Percentiles rank a stretch among this genome's conserved stretches.
These are phyloP conservation scores for Dictyostelium discoideum DNA, from an alignment of 78 protist genomes.

Conservation along the genomic window DNA sequence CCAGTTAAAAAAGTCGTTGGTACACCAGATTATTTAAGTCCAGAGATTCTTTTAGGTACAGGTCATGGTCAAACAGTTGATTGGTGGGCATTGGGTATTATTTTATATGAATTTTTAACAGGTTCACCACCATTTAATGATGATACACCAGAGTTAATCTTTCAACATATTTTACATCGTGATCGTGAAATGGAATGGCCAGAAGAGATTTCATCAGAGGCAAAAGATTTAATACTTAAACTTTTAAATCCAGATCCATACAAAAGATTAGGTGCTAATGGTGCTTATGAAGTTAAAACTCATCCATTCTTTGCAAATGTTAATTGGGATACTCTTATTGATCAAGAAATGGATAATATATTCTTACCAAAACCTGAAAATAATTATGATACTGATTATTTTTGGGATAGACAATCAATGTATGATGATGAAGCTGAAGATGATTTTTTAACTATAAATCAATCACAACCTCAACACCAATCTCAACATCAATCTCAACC, in stretches of 20 bases:
- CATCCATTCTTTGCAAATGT: slow-evolving; percentile 84
- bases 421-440: slow-evolving; percentile 40
- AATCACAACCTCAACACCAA: not conserved
- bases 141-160: slow-evolving; percentile 89
- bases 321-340: slow-evolving; percentile 81
- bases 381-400: slow-evolving; percentile 78
- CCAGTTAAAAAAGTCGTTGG: slow-evolving; percentile 84
- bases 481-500: too few species aligned
- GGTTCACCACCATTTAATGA: slow-evolving; percentile 96
- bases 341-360: slow-evolving; percentile 42
- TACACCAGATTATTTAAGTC: slow-evolving; percentile 98
- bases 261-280: slow-evolving; percentile 73
- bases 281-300: slow-evolving; percentile 74
- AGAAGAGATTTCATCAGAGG: slow-evolving; percentile 57
- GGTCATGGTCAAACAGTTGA: slow-evolving; percentile 94
- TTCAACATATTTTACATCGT: slow-evolving; percentile 74
- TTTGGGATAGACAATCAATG: slow-evolving; percentile 74
- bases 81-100: slow-evolving; percentile 97
- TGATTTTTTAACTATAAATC: slow-evolving; percentile 1
- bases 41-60: slow-evolving; percentile 92
- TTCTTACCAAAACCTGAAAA: slow-evolving; percentile 82
- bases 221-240: slow-evolving; percentile 76
- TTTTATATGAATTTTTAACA: slow-evolving; percentile 88
- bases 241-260: slow-evolving; percentile 69
- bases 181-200: slow-evolving; percentile 75